phyloP scores from a whole-genome alignment of 768 basidiomycete species.

The Pisolithus sp. region DNA sequence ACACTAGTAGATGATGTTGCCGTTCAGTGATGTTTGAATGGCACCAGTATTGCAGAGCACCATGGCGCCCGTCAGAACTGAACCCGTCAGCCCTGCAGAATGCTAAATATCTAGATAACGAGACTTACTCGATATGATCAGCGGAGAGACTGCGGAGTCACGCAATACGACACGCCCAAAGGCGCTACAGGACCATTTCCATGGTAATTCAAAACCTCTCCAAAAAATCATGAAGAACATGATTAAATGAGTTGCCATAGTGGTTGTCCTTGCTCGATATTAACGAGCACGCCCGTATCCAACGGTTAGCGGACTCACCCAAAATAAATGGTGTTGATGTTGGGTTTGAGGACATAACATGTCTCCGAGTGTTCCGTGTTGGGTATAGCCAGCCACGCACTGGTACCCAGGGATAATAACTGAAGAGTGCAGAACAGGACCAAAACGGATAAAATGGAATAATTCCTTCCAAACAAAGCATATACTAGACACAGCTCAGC shows the following conservation, averaged over 20 bases:
- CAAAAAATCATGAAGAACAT: conserved; percentile 17
- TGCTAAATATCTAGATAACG: background rate
- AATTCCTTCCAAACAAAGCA: conserved; percentile 9
- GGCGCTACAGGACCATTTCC: conserved; percentile 1
- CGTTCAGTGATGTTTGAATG: conserved; percentile 9
- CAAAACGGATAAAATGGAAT: conserved; percentile 7
- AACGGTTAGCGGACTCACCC: conserved; percentile 5
- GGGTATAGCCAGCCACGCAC: conserved; percentile 8
- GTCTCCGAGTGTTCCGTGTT: conserved; percentile 8
- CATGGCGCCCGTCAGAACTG: conserved; percentile 15
- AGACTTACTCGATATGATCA: conserved; percentile 11
- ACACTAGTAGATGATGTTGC: conserved; percentile 18
- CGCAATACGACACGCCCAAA: conserved; percentile 10
- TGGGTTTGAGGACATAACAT: conserved; percentile 9
- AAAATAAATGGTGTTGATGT: conserved; percentile 11
- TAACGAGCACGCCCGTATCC: background rate
- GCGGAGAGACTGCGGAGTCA: conserved; percentile 8
- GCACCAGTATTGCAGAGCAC: conserved; percentile 11
- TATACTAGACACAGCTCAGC: conserved; percentile 9
- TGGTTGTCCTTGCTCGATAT: conserved; percentile 9
- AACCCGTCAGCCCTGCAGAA: background rate
- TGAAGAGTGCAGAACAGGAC: conserved; percentile 6
- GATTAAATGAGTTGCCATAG: conserved; percentile 9
- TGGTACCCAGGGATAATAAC: conserved; percentile 9
- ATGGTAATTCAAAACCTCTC: conserved; percentile 10